A percentile compares a stretch with the other conserved stretches of the same genome.
phyloP scores from a whole-genome alignment of 164 flowering plant genomes.

The Chimonanthus praecox region DNA sequence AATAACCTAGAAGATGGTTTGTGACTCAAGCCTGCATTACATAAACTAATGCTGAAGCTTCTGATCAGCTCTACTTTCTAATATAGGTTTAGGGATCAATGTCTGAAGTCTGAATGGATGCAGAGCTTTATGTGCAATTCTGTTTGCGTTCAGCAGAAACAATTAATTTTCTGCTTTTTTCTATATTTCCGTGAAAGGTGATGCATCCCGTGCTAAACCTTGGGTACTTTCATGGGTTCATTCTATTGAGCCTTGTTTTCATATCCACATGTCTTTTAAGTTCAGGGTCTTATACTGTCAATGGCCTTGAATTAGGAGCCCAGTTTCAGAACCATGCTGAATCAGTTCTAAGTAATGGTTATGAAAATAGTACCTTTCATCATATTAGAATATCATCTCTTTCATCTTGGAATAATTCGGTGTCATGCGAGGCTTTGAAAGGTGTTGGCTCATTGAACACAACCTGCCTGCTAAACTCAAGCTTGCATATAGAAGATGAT shows the following conservation, averaged over 20 bases:
- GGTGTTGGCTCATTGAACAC: constrained; percentile 67
- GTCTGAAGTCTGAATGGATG: constrained; percentile 4
- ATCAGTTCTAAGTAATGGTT: constrained; percentile 15
- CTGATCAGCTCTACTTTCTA: neutral
- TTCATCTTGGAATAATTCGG: constrained; percentile 18
- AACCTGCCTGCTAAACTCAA: constrained; percentile 41
- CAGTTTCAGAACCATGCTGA: constrained; percentile 10
- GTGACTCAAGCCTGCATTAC: neutral
- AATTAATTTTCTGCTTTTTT: neutral
- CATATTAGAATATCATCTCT: constrained; percentile 3
- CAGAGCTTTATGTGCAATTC: neutral
- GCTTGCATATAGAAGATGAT: constrained; percentile 37
- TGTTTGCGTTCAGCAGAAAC: neutral
- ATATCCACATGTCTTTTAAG: constrained; percentile 21
- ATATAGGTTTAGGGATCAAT: constrained; percentile 2
- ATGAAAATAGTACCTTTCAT: constrained; percentile 2
- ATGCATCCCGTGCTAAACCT: constrained; percentile 35
- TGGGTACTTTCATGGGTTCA: constrained; percentile 28
- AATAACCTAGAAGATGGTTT: neutral
- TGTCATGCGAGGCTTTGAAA: constrained; percentile 49
- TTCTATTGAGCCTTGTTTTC: constrained; percentile 32
- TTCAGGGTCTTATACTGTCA: constrained; percentile 17
- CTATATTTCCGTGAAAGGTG: constrained; percentile 16
- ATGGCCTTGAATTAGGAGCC: constrained; percentile 14
- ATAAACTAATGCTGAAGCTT: neutral